Base-by-base conservation (phyloP, 371 early-diverging fungal species). In the Sanchytrium tribonematis region DNA sequence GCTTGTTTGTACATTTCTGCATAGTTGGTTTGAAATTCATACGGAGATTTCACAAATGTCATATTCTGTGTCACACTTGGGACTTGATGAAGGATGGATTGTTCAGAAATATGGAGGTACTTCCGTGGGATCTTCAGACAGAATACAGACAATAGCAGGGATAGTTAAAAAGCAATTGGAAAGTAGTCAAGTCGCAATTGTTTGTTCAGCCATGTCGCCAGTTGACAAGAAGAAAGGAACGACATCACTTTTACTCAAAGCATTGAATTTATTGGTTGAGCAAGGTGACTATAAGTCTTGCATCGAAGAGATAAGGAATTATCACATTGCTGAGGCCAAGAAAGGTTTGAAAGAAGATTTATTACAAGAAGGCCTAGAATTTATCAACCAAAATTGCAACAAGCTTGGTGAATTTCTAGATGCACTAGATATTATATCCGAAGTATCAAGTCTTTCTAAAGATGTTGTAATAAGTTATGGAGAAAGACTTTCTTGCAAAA, bases 401-500 rank as follows among this genome's bases (percentile, higher is more conserved):
- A 48, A 48, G 48, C 22, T 48, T 5, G 48, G 12, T 12, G 48
- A 48, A 22, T 48, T 48, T 48, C 22, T 48, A 22, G 48, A 48
- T 48, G 48, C 2, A 29, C 1, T 29, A 30, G 74, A 88, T 79
- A 86, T 91, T 69, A 93, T 97, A 73, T 88, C 89, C 70, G 98
- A 97, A 76, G 87, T 96, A 28, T 93, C 96, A 27, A 93, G 93
- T 68, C 81, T 91, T 70, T 92, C 96, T 0, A 81, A 86, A 71
- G 98, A 97, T 77, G 84, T 92, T 70, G 93, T 97, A 70, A 84
- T 97, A 72, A 88, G 91, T 68, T 83, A 84, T 22, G 98, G 98
- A 69, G 98, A 97, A 78, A 89, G 85, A 73, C 78, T 97, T 1
- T 84, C 92, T 0, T 93, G 95, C 71, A 80, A 85, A 72, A 85